Evolutionary conservation across 768 basidiomycete species (phyloP).

Genomic region (Tricholoma saponaceum): DNA sequence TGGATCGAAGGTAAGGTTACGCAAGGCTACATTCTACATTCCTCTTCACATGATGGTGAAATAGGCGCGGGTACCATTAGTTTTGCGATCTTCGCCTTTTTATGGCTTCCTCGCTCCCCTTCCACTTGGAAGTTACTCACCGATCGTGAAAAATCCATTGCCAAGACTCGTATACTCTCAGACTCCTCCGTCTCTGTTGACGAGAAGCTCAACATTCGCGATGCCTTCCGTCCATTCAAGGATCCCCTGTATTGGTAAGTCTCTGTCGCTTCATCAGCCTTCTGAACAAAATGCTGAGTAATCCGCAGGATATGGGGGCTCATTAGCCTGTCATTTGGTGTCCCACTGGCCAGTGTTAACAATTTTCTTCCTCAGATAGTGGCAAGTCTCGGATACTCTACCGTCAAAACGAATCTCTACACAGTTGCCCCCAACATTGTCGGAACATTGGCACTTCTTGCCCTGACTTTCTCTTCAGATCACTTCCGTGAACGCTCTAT

Average conservation of each 20-base stretch:
- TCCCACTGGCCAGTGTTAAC: conserved; percentile 48
- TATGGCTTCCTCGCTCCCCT: conserved; percentile 42
- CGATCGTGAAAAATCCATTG: conserved; percentile 35
- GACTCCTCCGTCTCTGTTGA: conserved; percentile 43
- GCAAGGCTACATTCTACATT: not conserved
- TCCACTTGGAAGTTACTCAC: conserved; percentile 36
- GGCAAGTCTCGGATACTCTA: conserved; percentile 40
- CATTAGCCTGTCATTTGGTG: conserved; percentile 42
- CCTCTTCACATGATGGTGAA: not conserved
- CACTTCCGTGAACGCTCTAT: conserved; percentile 48
- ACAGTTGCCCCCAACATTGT: conserved; percentile 52
- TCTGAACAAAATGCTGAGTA: not conserved
- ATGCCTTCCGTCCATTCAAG: conserved; percentile 41
- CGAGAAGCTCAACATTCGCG: conserved; percentile 36
- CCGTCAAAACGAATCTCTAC: conserved; percentile 47
- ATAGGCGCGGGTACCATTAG: conserved; percentile 35
- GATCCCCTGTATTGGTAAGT: conserved; percentile 41
- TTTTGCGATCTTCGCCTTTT: conserved; percentile 42
- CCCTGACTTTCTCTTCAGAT: conserved; percentile 48
- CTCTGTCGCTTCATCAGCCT: not conserved
- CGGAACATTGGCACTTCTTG: conserved; percentile 40
- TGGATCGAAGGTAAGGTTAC: conserved; percentile 43
- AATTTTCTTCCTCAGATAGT: conserved; percentile 50
- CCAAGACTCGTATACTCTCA: conserved; percentile 36
- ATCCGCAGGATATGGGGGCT: conserved; percentile 37